Percentiles rank a stretch among this genome's conserved stretches.
These are phyloP conservation scores for Rhynchosporium graminicola DNA, from an alignment of 2,329 filamentous ascomycete genomes.

Conservation along the genomic window DNA sequence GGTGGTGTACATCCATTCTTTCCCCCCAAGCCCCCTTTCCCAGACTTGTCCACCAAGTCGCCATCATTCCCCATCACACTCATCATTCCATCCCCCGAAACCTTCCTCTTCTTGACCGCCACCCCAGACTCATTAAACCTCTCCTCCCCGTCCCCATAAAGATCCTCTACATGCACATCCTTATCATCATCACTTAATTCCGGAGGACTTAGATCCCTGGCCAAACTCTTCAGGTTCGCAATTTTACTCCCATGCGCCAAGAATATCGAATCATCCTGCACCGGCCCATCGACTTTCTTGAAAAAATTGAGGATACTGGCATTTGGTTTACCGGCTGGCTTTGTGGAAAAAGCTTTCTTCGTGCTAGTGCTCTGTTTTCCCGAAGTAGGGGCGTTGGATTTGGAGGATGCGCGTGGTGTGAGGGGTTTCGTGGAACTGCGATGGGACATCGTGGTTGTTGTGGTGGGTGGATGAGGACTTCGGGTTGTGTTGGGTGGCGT, in stretches of 20 bases:
- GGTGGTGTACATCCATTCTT: constrained; percentile 27
- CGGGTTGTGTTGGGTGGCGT: constrained; percentile 46
- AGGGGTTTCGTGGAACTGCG: constrained; percentile 37
- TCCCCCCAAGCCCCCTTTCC: not conserved
- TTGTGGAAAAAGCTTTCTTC: constrained; percentile 30
- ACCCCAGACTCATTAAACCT: constrained; percentile 46
- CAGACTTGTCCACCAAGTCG: constrained; percentile 11
- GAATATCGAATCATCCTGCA: constrained; percentile 60
- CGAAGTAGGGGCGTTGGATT: constrained; percentile 30
- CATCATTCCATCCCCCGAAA: constrained; percentile 30
- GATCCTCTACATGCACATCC: constrained; percentile 24
- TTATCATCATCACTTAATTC: constrained; percentile 20
- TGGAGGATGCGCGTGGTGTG: constrained; percentile 35
- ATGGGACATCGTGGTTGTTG: constrained; percentile 29
- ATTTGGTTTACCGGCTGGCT: constrained; percentile 47
- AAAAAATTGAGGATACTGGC: constrained; percentile 74
- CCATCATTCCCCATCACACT: constrained; percentile 16
- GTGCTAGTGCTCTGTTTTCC: constrained; percentile 25
- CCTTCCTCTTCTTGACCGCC: constrained; percentile 47
- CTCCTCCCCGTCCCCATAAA: constrained; percentile 34
- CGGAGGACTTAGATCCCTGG: constrained; percentile 18
- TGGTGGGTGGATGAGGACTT: constrained; percentile 17
- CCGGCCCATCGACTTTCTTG: constrained; percentile 59
- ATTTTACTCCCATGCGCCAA: constrained; percentile 42
- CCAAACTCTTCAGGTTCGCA: constrained; percentile 17